Evolutionary conservation across 208 protist species (phyloP), one percentile per base, ranked within the genome.

Genomic region (Leishmania gerbilli): DNA sequence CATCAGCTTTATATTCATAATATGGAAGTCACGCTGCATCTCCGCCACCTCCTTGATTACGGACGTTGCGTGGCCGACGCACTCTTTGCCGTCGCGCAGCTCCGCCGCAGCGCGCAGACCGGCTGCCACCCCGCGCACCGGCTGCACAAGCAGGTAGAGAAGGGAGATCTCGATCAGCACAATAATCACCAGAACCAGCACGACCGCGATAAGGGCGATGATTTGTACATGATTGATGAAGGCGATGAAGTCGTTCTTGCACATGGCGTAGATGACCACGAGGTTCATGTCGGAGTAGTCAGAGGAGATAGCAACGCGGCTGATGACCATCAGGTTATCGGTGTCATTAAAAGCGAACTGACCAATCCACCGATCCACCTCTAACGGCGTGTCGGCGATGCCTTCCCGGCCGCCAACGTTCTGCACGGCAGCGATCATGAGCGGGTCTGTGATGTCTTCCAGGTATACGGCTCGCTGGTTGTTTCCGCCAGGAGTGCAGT

Each of bases 1-100:
- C 81, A 90, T 88, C 1, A 94, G 80, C 82, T 92, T 83, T 31
- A 62, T 27, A 77, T 89, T 91, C 81, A 94, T 84, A 13, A 85
- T 83, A 47, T 60, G 55, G n/a, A 94, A 92, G 76, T 92, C 27
- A 55, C 68, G 55, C 77, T 92, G 90, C 85, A 94, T 91, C 24
- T 79, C 75, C 8, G 87, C 83, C 8, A 94, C 67, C 74, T 94
- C 90, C n/a, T 75, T 85, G 37, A 94, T 75, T 8, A 90, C 45
- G 19, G 85, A 87, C 24, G 85, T 67, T 47, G 69, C 77, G 40
- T 71, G 2, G 21, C 80, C 74, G n/a, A 84, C 74, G 68, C 49
- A 47, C 31, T 80, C 71, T 53, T 78, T 83, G 79, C 86, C 88
- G 71, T 90, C 87, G 72, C 84, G 88, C 34, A 91, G 80, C 72